Conservation (phyloP, 1,284 basidiomycete species). For the Heterobasidion parviporum region DNA sequence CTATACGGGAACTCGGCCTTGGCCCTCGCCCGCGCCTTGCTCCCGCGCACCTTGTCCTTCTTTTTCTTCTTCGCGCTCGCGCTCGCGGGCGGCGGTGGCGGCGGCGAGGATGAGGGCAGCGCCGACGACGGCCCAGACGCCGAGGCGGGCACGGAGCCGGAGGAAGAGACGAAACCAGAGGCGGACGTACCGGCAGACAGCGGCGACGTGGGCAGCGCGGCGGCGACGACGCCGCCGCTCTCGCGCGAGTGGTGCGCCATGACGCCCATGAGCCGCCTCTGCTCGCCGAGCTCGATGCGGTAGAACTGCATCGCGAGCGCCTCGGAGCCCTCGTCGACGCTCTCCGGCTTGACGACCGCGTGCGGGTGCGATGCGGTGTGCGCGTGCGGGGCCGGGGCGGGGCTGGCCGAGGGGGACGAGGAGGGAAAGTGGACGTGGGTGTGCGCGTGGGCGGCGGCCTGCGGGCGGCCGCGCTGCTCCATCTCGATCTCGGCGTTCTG, state of each 20-base stretch:
- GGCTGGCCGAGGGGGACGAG: neutral
- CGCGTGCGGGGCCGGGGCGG: neutral
- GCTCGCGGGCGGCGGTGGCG: neutral
- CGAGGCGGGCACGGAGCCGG: neutral
- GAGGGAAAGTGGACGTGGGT: neutral
- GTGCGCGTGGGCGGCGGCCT: neutral
- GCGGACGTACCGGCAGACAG: neutral
- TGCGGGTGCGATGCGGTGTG: constrained; percentile 1
- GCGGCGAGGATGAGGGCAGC: no score
- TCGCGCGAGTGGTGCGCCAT: constrained; percentile 85
- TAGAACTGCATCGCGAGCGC: constrained; percentile 88
- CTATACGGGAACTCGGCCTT: constrained; percentile 66
- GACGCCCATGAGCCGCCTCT: constrained; percentile 80
- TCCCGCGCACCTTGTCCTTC: constrained; percentile 12
- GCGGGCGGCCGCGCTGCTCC: neutral
- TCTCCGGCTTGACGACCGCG: constrained; percentile 33
- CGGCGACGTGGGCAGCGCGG: neutral
- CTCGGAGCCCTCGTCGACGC: constrained; percentile 49
- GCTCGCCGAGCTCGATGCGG: constrained; percentile 85
- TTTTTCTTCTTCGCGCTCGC: constrained; percentile 6
- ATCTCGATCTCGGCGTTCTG: neutral
- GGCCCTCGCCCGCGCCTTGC: constrained; percentile 2
- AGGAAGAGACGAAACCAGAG: neutral
- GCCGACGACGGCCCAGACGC: neutral
- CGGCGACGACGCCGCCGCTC: constrained; percentile 18